A percentile compares a stretch with the other conserved stretches of the same genome.
These are phyloP conservation scores for Termitomyces titanicus DNA, from an alignment of 768 basidiomycete species.

Conservation along the genomic window DNA sequence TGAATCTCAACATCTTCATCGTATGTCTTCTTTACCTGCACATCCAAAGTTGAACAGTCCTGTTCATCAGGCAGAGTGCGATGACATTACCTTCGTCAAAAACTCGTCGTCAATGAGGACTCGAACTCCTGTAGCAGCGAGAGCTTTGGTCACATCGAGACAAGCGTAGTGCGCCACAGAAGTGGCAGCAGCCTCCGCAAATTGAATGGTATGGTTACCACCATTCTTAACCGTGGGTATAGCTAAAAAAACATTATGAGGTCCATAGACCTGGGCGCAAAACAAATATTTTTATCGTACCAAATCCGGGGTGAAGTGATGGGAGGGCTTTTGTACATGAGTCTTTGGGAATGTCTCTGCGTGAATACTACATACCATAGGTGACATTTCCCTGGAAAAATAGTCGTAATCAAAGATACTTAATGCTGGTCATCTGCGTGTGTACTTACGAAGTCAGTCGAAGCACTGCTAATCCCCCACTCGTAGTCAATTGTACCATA, in stretches of 20 bases:
- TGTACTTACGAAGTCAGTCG: slow-evolving; percentile 75
- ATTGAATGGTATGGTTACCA: slow-evolving; percentile 75
- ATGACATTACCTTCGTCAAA: slow-evolving; percentile 27
- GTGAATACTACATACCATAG: slow-evolving; percentile 48
- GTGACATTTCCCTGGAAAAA: slow-evolving; percentile 63
- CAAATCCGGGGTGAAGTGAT: slow-evolving; percentile 71
- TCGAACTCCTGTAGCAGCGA: slow-evolving; percentile 67
- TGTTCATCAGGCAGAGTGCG: neutral
- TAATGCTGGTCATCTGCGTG: neutral
- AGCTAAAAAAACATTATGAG: slow-evolving; percentile 33
- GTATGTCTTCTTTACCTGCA: slow-evolving; percentile 46
- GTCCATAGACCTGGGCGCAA: neutral
- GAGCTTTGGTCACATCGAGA: slow-evolving; percentile 63
- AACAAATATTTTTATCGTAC: slow-evolving; percentile 27
- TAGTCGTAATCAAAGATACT: neutral
- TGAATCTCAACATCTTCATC: slow-evolving; percentile 34
- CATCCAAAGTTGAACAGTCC: neutral
- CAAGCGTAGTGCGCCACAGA: slow-evolving; percentile 61
- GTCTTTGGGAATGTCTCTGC: neutral
- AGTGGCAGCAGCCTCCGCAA: slow-evolving; percentile 61
- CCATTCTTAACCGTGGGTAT: slow-evolving; percentile 72
- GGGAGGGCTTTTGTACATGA: slow-evolving; percentile 42
- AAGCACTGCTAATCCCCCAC: slow-evolving; percentile 67
- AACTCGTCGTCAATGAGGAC: slow-evolving; percentile 68
- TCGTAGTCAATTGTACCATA: slow-evolving; percentile 62